Base-by-base conservation (phyloP, 2,329 filamentous ascomycete species). In the Pseudogymnoascus sp. region DNA sequence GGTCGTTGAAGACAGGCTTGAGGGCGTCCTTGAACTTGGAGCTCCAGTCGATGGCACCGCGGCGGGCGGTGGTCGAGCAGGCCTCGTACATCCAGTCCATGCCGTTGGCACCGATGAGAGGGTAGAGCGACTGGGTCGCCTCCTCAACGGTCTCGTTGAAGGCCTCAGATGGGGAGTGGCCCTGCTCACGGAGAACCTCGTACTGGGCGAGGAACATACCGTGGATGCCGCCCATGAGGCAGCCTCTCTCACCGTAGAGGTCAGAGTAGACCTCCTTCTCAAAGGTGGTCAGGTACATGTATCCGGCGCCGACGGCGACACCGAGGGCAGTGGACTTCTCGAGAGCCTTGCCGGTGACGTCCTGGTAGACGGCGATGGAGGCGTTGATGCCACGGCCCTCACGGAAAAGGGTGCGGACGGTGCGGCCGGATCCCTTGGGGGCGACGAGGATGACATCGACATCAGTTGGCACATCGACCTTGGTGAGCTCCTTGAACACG, bases 61-160 rank as follows among this genome's bases (percentile, higher is more conserved):
- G 92, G 74, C 94, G 91, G 74, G 94, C 94, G 63, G 94, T 99
- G 75, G 94, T 99, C 66, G 93, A 97, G 89, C 94, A 99, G 69
- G 94, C 94, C 76, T 93, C 92, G 83, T 95, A 99, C 94, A 99
- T 99, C 91, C 95, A 99, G 84, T 99, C 94, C 94, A 99, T 97
- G 74, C 94, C 94, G 80, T 97, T 89, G 79, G 85, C 86, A 74
- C 93, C 94, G 74, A 99, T 99, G 74, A 99, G 84, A 67, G 94
- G 94, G 85, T 99, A 99, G 74, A 99, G 83, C 69, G 86, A 91
- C 85, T 99, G 94, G 60, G 94, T 99, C 68, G 94, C 94, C 85
- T 99, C 94, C 85, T 99, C 94, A 69, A 99, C 94, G 69, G 94
- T 99, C 91, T 99, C 94, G 86, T 99, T 99, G 89, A 99, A 99